A percentile compares a stretch with the other conserved stretches of the same genome.
Evolutionary conservation across 371 early-diverging fungal genomes (phyloP).

Genomic region (Apophysomyces elegans): DNA sequence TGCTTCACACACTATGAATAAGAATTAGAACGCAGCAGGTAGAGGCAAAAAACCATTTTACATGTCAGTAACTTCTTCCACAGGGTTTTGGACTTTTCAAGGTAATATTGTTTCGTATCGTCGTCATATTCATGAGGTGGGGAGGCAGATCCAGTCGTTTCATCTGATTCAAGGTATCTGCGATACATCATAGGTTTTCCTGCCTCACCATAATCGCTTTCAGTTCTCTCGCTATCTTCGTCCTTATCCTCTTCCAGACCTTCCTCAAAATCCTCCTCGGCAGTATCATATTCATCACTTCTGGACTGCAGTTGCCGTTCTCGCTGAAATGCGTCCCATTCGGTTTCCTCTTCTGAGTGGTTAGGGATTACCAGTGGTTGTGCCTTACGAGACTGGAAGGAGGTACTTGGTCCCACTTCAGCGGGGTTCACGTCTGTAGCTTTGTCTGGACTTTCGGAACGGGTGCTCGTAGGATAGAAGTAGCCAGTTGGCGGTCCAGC

Average conservation of each 20-base stretch:
- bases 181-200: slow-evolving; percentile 6
- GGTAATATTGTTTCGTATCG: slow-evolving; percentile 4
- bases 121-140: slow-evolving; percentile 12
- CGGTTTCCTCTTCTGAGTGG: background rate
- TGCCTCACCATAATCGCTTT: slow-evolving; percentile 6
- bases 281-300: background rate
- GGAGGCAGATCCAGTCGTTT: background rate
- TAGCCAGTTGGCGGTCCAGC: no score
- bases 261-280: slow-evolving; percentile 6
- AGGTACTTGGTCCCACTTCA: background rate
- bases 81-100: slow-evolving; percentile 16
- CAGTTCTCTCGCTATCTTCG: slow-evolving; percentile 9
- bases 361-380: background rate
- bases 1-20: slow-evolving; percentile 10
- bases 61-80: slow-evolving; percentile 23
- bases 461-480: no score
- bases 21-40: background rate
- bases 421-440: no score
- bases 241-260: slow-evolving; percentile 7
- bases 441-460: no score
- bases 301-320: background rate
- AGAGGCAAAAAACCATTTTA: slow-evolving; percentile 1
- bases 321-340: slow-evolving; percentile 2
- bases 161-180: slow-evolving; percentile 1
- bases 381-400: background rate